Conservation (phyloP, 331 rosid species). For the Phaseolus coccineus region DNA sequence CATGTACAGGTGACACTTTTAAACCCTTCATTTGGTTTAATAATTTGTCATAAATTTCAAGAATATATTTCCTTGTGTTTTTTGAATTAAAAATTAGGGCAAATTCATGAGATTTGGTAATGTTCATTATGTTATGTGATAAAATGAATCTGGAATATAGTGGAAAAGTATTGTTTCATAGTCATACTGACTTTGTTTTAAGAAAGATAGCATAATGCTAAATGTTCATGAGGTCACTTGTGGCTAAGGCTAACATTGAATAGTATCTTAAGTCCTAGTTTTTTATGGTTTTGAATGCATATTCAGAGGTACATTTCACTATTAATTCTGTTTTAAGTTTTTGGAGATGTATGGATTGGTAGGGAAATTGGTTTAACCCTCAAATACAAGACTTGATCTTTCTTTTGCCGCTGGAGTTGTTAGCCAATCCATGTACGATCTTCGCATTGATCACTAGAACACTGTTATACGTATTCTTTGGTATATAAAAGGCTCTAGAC, state of each 20-base stretch:
- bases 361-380: background rate
- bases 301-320: background rate
- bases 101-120: conserved; percentile 20
- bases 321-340: background rate
- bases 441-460: too few relatives aligned
- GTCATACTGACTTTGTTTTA: background rate
- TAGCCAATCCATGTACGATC: too few relatives aligned
- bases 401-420: too few relatives aligned
- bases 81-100: conserved; percentile 12
- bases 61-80: background rate
- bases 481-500: background rate
- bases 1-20: conserved; percentile 71
- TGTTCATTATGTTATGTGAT: conserved; percentile 25
- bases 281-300: conserved; percentile 14
- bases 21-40: conserved; percentile 4
- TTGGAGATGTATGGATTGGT: background rate
- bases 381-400: too few relatives aligned
- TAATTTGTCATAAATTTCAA: background rate
- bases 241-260: conserved; percentile 5
- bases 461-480: too few relatives aligned
- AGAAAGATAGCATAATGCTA: background rate
- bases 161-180: background rate
- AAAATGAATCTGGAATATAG: background rate
- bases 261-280: background rate
- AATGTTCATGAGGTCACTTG: conserved; percentile 1